Base-by-base conservation (phyloP, 768 basidiomycete species). In the Multifurca ochricompacta region DNA sequence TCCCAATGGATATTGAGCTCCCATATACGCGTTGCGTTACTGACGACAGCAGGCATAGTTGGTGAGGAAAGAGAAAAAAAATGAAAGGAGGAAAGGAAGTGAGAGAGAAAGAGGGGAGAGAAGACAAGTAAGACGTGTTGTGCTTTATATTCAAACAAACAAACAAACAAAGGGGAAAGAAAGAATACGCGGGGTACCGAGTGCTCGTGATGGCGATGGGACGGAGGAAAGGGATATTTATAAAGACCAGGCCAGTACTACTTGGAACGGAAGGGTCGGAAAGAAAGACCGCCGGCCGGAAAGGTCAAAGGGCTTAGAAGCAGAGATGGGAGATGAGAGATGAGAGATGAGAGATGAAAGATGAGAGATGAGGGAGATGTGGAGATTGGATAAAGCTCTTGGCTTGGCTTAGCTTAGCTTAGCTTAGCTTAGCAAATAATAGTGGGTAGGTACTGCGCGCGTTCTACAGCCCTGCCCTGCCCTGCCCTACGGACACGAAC, bases 21-120 rank as follows among this genome's bases (percentile, higher is more conserved):
- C 84, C 84, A 87, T 35, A 85, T 80, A 51, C 80, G 72, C 1
- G 84, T 87, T 21, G 82, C 80, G 62, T 82, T 81, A 63, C 74
- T 76, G 51, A 85, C 81, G 59, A 81, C 77, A 35, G 73, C 69
- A 37, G 69, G 69, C 68, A 70, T 70, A n/a, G 58, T 48, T 48
- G 28, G 51, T 16, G 37, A 21, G n/a, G 47, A 44, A 30, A 32
- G 58, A 18, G 48, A 46, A 28, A 31, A 48, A 30, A 51, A 40
- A n/a, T 13, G 45, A 13, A 49, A 11, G 39, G 23, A 2, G 9
- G 6, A 19, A 45, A 4, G 18, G 25, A 2, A 18, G 18, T 35
- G 6, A 23, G 36, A 4, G 27, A 6, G 36, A 27, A 21, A 16
- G n/a, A 21, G 44, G 25, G 53, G 34, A 18, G 23, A 11, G n/a